A percentile compares a stretch with the other conserved stretches of the same genome.
These are phyloP conservation scores for Xylaria telfairii DNA, from an alignment of 495 filamentous ascomycete species.

Conservation along the genomic window DNA sequence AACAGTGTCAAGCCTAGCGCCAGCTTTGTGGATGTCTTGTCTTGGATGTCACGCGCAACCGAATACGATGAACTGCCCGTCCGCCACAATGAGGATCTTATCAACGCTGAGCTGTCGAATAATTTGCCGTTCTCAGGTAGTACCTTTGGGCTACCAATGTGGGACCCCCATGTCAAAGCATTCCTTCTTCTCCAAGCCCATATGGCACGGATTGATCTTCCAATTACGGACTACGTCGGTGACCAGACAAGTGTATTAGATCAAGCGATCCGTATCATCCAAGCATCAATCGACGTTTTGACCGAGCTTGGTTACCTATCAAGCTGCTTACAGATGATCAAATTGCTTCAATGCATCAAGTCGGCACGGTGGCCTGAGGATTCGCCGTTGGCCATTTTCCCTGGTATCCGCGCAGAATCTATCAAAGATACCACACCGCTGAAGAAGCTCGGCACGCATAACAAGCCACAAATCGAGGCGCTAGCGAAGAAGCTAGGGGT, in stretches of 20 bases:
- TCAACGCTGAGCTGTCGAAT: slow-evolving; percentile 89
- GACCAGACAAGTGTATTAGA: slow-evolving; percentile 86
- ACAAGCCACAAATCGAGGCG: slow-evolving; percentile 51
- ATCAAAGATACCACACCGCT: slow-evolving; percentile 41
- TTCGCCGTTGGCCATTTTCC: slow-evolving; percentile 77
- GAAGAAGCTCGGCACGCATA: slow-evolving; percentile 41
- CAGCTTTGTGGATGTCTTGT: slow-evolving; percentile 81
- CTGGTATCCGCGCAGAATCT: slow-evolving; percentile 66
- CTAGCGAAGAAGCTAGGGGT: slow-evolving; percentile 50
- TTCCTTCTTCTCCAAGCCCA: slow-evolving; percentile 94
- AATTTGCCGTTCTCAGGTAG: slow-evolving; percentile 68
- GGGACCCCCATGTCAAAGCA: slow-evolving; percentile 98
- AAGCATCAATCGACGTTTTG: slow-evolving; percentile 89
- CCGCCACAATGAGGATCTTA: slow-evolving; percentile 98
- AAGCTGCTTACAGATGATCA: slow-evolving; percentile 78
- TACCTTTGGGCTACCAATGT: slow-evolving; percentile 77
- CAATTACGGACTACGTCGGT: slow-evolving; percentile 96
- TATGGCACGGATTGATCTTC: slow-evolving; percentile 88
- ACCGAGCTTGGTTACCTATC: slow-evolving; percentile 85
- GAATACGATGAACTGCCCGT: slow-evolving; percentile 98
- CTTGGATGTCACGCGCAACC: slow-evolving; percentile 91
- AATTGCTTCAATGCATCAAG: slow-evolving; percentile 88
- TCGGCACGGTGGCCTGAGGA: slow-evolving; percentile 90
- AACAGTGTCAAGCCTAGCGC: slow-evolving; percentile 77
- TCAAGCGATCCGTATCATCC: slow-evolving; percentile 94